phyloP scores from a whole-genome alignment of 768 basidiomycete genomes.

The Pisolithus sp. region DNA sequence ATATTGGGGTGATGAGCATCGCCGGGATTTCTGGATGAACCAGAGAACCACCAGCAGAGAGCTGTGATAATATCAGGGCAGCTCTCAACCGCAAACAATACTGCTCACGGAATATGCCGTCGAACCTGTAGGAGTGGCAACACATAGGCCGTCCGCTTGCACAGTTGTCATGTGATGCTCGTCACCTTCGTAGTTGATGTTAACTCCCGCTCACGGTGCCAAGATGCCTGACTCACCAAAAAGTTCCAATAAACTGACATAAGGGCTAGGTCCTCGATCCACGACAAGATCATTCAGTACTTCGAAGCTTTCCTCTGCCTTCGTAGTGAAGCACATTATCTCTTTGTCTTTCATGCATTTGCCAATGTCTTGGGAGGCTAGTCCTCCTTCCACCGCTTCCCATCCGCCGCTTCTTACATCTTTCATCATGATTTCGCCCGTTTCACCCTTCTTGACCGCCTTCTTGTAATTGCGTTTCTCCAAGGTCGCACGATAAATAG shows the following conservation, averaged over 20 bases:
- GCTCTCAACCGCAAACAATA: background rate
- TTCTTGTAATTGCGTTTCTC: constrained; percentile 63
- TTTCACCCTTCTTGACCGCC: constrained; percentile 88
- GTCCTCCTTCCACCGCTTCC: constrained; percentile 87
- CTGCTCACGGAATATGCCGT: constrained; percentile 89
- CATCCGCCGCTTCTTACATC: constrained; percentile 86
- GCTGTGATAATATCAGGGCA: constrained; percentile 29
- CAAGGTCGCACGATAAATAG: constrained; percentile 88
- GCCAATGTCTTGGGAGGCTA: constrained; percentile 37
- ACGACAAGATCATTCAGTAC: constrained; percentile 96
- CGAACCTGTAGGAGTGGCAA: constrained; percentile 95
- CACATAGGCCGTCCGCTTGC: constrained; percentile 92
- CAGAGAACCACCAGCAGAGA: constrained; percentile 96
- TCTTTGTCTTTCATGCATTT: constrained; percentile 77
- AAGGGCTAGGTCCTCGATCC: constrained; percentile 96
- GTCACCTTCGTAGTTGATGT: constrained; percentile 56
- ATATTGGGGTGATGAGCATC: constrained; percentile 93
- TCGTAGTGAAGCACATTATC: constrained; percentile 95
- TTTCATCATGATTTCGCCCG: constrained; percentile 96
- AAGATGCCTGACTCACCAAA: constrained; percentile 61
- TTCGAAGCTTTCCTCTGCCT: constrained; percentile 94
- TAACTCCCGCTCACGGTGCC: constrained; percentile 1
- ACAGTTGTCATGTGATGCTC: constrained; percentile 99
- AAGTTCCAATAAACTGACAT: constrained; percentile 90
- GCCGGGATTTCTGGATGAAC: constrained; percentile 98